phyloP scores from a whole-genome alignment of 176 grass and related monocot species.

The Oryza meyeriana region DNA sequence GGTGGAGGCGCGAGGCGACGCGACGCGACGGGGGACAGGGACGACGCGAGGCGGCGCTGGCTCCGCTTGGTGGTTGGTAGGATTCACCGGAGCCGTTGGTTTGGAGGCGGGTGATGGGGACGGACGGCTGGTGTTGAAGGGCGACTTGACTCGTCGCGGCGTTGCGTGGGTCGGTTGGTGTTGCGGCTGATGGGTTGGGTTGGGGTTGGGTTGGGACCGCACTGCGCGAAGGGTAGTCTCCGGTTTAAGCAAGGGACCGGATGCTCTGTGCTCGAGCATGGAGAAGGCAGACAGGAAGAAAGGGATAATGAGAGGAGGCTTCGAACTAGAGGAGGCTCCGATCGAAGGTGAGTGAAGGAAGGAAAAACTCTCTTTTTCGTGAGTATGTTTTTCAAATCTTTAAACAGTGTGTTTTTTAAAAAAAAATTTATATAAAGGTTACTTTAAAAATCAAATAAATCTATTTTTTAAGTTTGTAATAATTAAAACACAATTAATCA shows the following conservation, averaged over 20 bases:
- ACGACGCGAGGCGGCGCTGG: not conserved
- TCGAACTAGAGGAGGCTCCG: no score
- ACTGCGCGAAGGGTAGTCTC: no score
- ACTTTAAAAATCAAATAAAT: no score
- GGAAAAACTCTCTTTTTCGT: no score
- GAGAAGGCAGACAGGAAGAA: not conserved
- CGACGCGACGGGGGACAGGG: not conserved
- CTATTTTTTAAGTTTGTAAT: no score
- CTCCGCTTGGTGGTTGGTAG: slow-evolving; percentile 4
- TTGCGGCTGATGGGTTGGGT: not conserved
- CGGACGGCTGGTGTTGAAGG: slow-evolving; percentile 16
- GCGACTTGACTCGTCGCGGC: not conserved
- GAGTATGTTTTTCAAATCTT: no score
- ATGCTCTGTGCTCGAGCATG: not conserved
- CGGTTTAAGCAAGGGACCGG: slow-evolving; percentile 31
- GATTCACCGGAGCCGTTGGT: slow-evolving; percentile 36
- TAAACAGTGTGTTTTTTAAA: no score
- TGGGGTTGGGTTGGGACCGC: not conserved
- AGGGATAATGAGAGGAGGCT: no score
- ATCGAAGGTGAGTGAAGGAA: no score
- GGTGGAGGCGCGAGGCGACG: not conserved
- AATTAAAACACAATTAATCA: no score
- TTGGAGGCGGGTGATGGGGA: not conserved
- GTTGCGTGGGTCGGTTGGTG: not conserved
- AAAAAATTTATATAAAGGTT: no score